Percentiles rank a stretch among this genome's conserved stretches.
phyloP scores from a whole-genome alignment of 2,329 filamentous ascomycete genomes.

The Pseudopyricularia javanii region DNA sequence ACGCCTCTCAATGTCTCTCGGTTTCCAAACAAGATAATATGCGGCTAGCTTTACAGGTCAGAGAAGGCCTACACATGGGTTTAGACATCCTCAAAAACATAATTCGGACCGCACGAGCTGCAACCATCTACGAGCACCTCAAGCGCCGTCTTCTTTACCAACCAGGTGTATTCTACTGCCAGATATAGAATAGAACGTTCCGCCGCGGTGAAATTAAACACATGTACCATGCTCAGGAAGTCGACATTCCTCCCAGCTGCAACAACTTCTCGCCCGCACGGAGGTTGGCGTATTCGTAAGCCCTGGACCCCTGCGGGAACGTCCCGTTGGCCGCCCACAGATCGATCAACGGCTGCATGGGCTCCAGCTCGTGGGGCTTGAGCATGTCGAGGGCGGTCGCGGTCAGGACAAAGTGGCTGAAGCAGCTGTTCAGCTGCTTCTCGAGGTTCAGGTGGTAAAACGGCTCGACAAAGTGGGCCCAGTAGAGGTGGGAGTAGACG shows the following conservation, averaged over 20 bases:
- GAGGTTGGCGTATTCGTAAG: slow-evolving; percentile 52
- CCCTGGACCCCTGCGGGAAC: slow-evolving; percentile 64
- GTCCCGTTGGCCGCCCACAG: slow-evolving; percentile 84
- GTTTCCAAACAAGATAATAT: too few relatives aligned
- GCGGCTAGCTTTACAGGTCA: too few relatives aligned
- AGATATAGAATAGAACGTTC: background rate
- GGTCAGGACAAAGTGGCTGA: slow-evolving; percentile 73
- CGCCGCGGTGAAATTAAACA: background rate
- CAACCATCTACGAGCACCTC: too few relatives aligned
- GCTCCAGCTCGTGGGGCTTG: slow-evolving; percentile 80
- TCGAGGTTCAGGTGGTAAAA: slow-evolving; percentile 74
- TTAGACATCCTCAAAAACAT: too few relatives aligned
- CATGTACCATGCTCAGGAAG: background rate
- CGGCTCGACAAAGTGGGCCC: slow-evolving; percentile 72
- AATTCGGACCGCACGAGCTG: too few relatives aligned
- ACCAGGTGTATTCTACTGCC: too few relatives aligned
- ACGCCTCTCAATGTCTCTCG: too few relatives aligned
- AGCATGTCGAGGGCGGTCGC: slow-evolving; percentile 74
- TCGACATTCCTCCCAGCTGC: slow-evolving; percentile 5
- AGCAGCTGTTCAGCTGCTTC: slow-evolving; percentile 77
- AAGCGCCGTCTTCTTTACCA: too few relatives aligned
- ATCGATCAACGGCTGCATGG: slow-evolving; percentile 89
- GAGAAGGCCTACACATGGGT: too few relatives aligned
- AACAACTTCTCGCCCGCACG: slow-evolving; percentile 46
- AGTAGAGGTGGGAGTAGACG: slow-evolving; percentile 95